Conservation (phyloP, 2,329 filamentous ascomycete genomes). For the Pyrenochaeta sp. region DNA sequence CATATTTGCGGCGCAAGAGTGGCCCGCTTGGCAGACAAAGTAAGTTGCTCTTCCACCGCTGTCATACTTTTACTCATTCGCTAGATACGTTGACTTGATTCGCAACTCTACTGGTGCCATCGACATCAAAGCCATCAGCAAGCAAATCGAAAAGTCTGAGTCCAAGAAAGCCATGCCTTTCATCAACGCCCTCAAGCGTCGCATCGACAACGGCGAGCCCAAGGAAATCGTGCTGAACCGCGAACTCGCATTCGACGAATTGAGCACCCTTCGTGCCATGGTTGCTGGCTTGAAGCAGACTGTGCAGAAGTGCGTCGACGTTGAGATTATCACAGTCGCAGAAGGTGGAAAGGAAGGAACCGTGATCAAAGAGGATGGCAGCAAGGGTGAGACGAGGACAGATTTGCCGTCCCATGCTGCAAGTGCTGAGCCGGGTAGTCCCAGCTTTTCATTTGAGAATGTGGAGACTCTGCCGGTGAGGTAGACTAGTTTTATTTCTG, state of each 20-base stretch:
- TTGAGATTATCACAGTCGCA: slow-evolving; percentile 76
- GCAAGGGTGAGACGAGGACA: slow-evolving; percentile 66
- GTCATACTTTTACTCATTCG: background rate
- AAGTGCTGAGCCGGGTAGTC: slow-evolving; percentile 80
- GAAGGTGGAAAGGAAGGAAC: slow-evolving; percentile 73
- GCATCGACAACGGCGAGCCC: slow-evolving; percentile 74
- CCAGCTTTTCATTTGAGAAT: slow-evolving; percentile 87
- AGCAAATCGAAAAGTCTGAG: slow-evolving; percentile 82
- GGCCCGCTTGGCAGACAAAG: slow-evolving; percentile 90
- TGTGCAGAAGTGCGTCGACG: slow-evolving; percentile 70
- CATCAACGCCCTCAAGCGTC: slow-evolving; percentile 85
- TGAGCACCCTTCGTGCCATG: slow-evolving; percentile 78
- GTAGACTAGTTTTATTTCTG: too few relatives aligned
- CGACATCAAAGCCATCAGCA: slow-evolving; percentile 83
- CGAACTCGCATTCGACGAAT: slow-evolving; percentile 88
- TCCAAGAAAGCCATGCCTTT: slow-evolving; percentile 99
- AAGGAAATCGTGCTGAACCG: slow-evolving; percentile 77
- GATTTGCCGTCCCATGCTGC: slow-evolving; percentile 70
- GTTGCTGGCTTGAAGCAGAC: slow-evolving; percentile 79
- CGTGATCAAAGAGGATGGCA: slow-evolving; percentile 62
- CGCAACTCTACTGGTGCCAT: slow-evolving; percentile 54
- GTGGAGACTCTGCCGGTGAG: slow-evolving; percentile 54
- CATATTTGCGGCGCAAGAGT: slow-evolving; percentile 81
- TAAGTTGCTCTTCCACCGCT: slow-evolving; percentile 64
- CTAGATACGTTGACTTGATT: slow-evolving; percentile 45